Evolutionary conservation across 345 rosid species (phyloP).

Genomic region (Physaria fendleri): DNA sequence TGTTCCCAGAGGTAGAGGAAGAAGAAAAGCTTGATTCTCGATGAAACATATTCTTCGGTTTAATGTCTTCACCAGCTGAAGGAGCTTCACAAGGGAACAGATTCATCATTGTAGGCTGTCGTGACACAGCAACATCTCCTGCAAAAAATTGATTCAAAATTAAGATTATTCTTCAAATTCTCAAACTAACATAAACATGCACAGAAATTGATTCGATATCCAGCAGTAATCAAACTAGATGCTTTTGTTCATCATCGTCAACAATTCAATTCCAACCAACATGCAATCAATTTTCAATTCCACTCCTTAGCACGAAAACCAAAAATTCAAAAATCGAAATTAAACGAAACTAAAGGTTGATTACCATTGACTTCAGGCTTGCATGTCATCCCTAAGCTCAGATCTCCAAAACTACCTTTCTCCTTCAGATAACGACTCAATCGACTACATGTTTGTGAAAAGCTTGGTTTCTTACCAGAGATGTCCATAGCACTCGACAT

Average conservation of each 20-base stretch:
- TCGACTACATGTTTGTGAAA: slow-evolving; percentile 56
- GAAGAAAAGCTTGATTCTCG: slow-evolving; percentile 42
- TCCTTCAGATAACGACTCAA: slow-evolving; percentile 77
- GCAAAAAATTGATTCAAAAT: neutral
- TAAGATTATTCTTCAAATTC: neutral
- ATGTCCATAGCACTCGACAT: slow-evolving; percentile 53
- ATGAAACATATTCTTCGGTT: slow-evolving; percentile 57
- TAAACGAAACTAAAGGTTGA: neutral
- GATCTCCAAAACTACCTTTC: slow-evolving; percentile 64
- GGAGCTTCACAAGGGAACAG: slow-evolving; percentile 43
- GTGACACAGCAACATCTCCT: slow-evolving; percentile 20
- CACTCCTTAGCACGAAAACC: neutral
- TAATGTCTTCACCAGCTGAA: slow-evolving; percentile 17
- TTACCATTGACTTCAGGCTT: slow-evolving; percentile 39
- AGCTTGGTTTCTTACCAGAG: slow-evolving; percentile 40
- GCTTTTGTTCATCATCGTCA: neutral
- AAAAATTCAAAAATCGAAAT: neutral
- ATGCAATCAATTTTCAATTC: neutral
- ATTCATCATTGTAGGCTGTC: slow-evolving; percentile 45
- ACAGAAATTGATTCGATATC: neutral
- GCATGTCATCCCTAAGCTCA: slow-evolving; percentile 57
- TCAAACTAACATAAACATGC: neutral
- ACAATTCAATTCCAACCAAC: neutral
- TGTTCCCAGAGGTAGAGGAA: slow-evolving; percentile 26
- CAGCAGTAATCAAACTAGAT: neutral